A percentile compares a stretch with the other conserved stretches of the same genome.
phyloP scores from a whole-genome alignment of 148 eudicot species.

The Fagopyrum esculentum region DNA sequence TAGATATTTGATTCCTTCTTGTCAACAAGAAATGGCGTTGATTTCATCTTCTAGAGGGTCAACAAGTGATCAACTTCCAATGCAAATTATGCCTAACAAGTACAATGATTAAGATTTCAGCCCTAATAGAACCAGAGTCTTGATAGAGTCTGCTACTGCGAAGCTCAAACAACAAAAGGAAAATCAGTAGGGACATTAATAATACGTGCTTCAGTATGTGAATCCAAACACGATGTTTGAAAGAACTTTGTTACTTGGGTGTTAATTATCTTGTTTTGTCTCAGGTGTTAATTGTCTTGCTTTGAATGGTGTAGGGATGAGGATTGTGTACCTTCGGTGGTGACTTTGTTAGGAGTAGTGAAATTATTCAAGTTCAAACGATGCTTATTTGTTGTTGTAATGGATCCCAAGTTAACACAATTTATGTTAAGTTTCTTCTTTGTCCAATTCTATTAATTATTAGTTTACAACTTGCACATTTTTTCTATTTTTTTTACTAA shows the following conservation, averaged over 20 bases:
- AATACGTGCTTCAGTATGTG: too few species aligned
- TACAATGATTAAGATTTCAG: constrained; percentile 30
- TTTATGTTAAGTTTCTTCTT: too few species aligned
- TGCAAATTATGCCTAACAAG: constrained; percentile 18
- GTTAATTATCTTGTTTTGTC: neutral
- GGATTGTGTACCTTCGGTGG: neutral
- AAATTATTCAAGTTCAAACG: neutral
- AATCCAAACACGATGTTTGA: too few species aligned
- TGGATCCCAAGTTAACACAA: neutral
- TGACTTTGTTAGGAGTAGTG: constrained; percentile 10
- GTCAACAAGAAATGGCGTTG: constrained; percentile 24
- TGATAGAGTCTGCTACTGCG: constrained; percentile 29
- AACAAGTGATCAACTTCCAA: constrained; percentile 20
- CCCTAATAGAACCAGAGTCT: constrained; percentile 39
- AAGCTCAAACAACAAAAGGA: neutral
- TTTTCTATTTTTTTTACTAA: too few species aligned
- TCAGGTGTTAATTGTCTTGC: neutral
- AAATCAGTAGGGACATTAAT: too few species aligned
- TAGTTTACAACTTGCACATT: too few species aligned
- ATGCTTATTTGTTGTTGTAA: constrained; percentile 8
- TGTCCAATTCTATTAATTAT: too few species aligned
- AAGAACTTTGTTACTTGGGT: neutral
- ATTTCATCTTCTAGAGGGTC: constrained; percentile 20
- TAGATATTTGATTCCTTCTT: neutral
- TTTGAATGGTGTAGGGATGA: constrained; percentile 14